A percentile compares a stretch with the other conserved stretches of the same genome.
Evolutionary conservation across 2,329 filamentous ascomycete species (phyloP).

Genomic region (Conoideocrella luteorostrata): DNA sequence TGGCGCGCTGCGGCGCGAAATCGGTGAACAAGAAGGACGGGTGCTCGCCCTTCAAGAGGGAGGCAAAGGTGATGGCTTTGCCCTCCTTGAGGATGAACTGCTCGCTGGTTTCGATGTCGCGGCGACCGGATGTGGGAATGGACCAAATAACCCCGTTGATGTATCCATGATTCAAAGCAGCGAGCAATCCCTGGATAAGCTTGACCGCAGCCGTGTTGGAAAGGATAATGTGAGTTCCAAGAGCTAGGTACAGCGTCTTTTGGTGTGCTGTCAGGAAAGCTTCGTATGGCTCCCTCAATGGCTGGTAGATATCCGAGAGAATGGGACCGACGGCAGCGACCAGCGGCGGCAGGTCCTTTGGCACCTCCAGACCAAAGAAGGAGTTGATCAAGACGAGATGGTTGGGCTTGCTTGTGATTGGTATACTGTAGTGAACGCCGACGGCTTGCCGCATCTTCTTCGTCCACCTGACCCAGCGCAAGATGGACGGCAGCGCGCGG

Average conservation of each 20-base stretch:
- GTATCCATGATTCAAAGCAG: background rate
- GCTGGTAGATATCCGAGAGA: slow-evolving; percentile 26
- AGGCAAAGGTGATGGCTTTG: too few relatives aligned
- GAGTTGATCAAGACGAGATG: slow-evolving; percentile 37
- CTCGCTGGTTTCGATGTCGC: background rate
- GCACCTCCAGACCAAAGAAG: slow-evolving; percentile 35
- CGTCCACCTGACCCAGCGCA: slow-evolving; percentile 23
- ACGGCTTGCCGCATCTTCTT: slow-evolving; percentile 25
- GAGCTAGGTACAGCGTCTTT: slow-evolving; percentile 31
- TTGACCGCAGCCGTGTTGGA: too few relatives aligned
- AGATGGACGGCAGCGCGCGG: slow-evolving; percentile 20
- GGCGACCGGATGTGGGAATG: too few relatives aligned
- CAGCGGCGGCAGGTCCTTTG: slow-evolving; percentile 34
- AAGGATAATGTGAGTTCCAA: slow-evolving; percentile 32
- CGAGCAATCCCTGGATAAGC: too few relatives aligned
- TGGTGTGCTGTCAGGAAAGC: slow-evolving; percentile 25
- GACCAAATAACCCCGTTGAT: background rate
- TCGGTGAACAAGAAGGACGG: slow-evolving; percentile 22
- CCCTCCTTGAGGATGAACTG: background rate
- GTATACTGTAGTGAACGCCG: slow-evolving; percentile 26
- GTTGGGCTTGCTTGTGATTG: slow-evolving; percentile 27
- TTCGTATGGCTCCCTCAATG: slow-evolving; percentile 18
- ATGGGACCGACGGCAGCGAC: slow-evolving; percentile 33
- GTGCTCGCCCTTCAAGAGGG: slow-evolving; percentile 11
- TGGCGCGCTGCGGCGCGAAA: slow-evolving; percentile 35